phyloP scores from a whole-genome alignment of 352 stramenopile genomes.

The Pythium plurisporium region DNA sequence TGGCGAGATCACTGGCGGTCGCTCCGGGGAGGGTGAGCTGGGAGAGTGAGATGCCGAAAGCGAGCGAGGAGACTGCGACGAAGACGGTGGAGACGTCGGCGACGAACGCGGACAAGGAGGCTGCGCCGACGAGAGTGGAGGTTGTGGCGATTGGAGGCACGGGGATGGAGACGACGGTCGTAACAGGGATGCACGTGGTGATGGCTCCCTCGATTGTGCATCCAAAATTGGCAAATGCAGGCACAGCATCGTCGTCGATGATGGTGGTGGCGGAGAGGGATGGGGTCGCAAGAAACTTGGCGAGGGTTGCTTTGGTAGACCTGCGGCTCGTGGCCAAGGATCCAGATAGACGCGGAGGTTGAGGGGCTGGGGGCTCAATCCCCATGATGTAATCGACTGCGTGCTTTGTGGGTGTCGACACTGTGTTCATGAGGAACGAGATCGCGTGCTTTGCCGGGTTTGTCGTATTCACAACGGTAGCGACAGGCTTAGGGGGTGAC shows the following conservation, averaged over 20 bases:
- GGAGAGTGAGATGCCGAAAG: neutral
- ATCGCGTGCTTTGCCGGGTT: neutral
- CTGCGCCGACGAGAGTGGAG: neutral
- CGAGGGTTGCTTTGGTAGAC: neutral
- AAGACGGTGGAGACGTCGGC: neutral
- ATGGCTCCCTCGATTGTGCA: neutral
- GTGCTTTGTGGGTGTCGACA: neutral
- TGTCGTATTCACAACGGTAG: neutral
- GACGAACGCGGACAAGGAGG: neutral
- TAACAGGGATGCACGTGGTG: neutral
- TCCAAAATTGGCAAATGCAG: neutral
- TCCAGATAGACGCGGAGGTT: neutral
- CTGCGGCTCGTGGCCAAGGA: neutral
- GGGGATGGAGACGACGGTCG: neutral
- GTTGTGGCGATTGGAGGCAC: neutral
- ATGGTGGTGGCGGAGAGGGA: neutral
- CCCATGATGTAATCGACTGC: neutral
- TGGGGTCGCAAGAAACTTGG: neutral
- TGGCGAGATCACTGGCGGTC: neutral
- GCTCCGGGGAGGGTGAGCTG: neutral
- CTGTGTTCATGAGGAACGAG: neutral
- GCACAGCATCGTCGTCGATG: neutral
- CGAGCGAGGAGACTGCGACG: neutral
- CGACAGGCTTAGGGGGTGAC: neutral
- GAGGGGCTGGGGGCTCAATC: neutral